Evolutionary conservation across 2,329 filamentous ascomycete genomes (phyloP).

Genomic region (Orbilia blumenaviensis): DNA sequence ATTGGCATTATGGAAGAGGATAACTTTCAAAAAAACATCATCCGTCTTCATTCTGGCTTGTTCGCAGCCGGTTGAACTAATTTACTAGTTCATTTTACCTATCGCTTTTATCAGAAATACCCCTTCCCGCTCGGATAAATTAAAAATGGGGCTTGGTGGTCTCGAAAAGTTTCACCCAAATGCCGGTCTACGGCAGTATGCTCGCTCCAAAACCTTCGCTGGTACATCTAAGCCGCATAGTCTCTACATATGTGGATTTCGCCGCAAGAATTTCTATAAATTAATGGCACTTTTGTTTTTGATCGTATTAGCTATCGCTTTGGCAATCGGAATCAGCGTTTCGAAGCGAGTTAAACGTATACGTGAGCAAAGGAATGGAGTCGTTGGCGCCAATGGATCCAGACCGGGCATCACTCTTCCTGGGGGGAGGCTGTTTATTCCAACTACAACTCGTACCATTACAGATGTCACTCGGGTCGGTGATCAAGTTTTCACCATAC

Average conservation of each 20-base stretch:
- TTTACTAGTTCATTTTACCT: neutral
- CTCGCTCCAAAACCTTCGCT: constrained; percentile 56
- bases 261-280: constrained; percentile 56
- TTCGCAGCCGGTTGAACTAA: neutral
- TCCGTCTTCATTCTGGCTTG: neutral
- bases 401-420: constrained; percentile 34
- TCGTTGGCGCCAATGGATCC: constrained; percentile 48
- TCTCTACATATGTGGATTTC: constrained; percentile 57
- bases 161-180: constrained; percentile 55
- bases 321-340: constrained; percentile 53
- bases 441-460: constrained; percentile 33
- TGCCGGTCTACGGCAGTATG: constrained; percentile 54
- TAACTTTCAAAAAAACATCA: neutral
- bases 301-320: constrained; percentile 50
- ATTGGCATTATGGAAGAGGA: neutral
- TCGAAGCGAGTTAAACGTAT: constrained; percentile 50
- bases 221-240: constrained; percentile 57
- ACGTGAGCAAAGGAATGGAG: constrained; percentile 35
- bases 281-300: constrained; percentile 47
- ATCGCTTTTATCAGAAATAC: neutral
- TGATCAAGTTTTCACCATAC: constrained; percentile 22
- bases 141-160: constrained; percentile 16
- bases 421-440: constrained; percentile 34
- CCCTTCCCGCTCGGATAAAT: neutral
- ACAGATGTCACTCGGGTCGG: constrained; percentile 26